Conservation (phyloP, 371 early-diverging fungal species). For the Circinella minor region DNA sequence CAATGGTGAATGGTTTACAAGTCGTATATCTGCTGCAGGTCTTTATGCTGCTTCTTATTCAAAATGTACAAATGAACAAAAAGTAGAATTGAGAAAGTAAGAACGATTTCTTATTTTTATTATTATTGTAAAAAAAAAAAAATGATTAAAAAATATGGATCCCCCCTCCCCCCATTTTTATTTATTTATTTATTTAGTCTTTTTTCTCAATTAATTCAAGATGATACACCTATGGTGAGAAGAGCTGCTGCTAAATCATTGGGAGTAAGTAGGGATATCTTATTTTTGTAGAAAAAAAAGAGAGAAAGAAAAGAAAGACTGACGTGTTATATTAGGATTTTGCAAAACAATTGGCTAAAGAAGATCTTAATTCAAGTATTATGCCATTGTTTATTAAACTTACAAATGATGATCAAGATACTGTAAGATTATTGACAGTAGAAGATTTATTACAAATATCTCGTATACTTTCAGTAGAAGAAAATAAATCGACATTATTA, state of each 20-base stretch:
- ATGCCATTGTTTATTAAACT: constrained; percentile 79
- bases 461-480: constrained; percentile 77
- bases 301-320: background rate
- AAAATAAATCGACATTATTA: constrained; percentile 76
- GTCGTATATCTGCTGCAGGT: constrained; percentile 91
- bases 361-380: constrained; percentile 70
- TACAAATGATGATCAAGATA: constrained; percentile 93
- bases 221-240: constrained; percentile 99
- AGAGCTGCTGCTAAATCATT: constrained; percentile 92
- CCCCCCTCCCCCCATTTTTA: no score
- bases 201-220: constrained; percentile 85
- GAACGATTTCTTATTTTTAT: constrained; percentile 10
- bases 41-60: constrained; percentile 87
- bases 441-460: constrained; percentile 92
- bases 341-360: constrained; percentile 71
- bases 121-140: no score
- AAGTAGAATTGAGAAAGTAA: constrained; percentile 87
- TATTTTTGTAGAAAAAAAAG: background rate
- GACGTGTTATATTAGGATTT: constrained; percentile 53
- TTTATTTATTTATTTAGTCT: constrained; percentile 32
- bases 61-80: constrained; percentile 68
- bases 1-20: constrained; percentile 97
- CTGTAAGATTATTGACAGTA: constrained; percentile 94
- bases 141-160: no score
- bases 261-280: constrained; percentile 55